Evolutionary conservation across 1,284 basidiomycete genomes (phyloP).

Genomic region (Marasmius oreades): DNA sequence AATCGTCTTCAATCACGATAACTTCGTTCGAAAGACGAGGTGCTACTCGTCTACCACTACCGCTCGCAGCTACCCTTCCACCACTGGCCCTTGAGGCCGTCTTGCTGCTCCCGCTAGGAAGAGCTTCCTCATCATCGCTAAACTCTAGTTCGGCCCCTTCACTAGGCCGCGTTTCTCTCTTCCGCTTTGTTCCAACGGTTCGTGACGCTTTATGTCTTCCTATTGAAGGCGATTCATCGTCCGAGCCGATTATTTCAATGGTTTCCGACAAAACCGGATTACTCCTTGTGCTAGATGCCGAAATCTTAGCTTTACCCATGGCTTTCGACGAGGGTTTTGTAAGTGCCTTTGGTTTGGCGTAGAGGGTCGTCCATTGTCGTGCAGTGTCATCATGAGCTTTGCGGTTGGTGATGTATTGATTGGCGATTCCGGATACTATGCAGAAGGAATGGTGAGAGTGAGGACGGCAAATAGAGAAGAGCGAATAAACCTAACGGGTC

Average conservation of each 20-base stretch:
- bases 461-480: neutral
- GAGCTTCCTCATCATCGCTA: slow-evolving; percentile 7
- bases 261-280: neutral
- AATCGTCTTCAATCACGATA: slow-evolving; percentile 40
- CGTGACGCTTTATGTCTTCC: slow-evolving; percentile 21
- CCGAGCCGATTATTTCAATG: slow-evolving; percentile 33
- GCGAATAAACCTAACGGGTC: slow-evolving; percentile 60
- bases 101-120: slow-evolving; percentile 9
- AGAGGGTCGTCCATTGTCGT: slow-evolving; percentile 58
- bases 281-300: slow-evolving; percentile 9
- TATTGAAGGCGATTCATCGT: slow-evolving; percentile 31
- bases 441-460: neutral
- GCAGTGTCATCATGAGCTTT: slow-evolving; percentile 62
- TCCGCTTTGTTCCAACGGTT: slow-evolving; percentile 20
- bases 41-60: slow-evolving; percentile 9
- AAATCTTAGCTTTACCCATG: slow-evolving; percentile 33
- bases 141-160: neutral
- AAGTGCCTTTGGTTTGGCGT: slow-evolving; percentile 48
- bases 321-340: slow-evolving; percentile 13
- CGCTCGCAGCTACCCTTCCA: slow-evolving; percentile 10
- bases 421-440: slow-evolving; percentile 70
- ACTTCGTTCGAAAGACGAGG: slow-evolving; percentile 25
- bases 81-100: neutral
- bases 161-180: slow-evolving; percentile 16
- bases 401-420: slow-evolving; percentile 62